phyloP scores from a whole-genome alignment of 495 filamentous ascomycete genomes.

The Amniculicola lignicola region DNA sequence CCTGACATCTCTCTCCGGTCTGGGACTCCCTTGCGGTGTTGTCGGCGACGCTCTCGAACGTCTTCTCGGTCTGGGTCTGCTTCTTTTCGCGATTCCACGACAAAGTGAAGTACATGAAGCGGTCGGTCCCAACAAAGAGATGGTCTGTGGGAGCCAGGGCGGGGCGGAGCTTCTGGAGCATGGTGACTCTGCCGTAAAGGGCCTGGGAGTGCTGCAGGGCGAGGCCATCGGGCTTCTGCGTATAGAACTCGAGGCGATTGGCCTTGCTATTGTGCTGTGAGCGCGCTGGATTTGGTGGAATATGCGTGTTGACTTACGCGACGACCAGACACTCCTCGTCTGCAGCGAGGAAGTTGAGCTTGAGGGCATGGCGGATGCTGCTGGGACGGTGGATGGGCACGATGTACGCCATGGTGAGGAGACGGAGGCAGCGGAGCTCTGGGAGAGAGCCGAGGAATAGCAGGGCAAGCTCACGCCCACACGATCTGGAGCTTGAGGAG shows the following conservation, averaged over 20 bases:
- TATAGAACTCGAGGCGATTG: constrained; percentile 88
- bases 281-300: background rate
- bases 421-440: background rate
- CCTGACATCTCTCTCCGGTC: constrained; percentile 68
- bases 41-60: constrained; percentile 70
- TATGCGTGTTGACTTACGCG: constrained; percentile 58
- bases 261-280: constrained; percentile 64
- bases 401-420: constrained; percentile 76
- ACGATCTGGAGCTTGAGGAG: background rate
- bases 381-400: constrained; percentile 90
- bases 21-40: constrained; percentile 75
- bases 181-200: constrained; percentile 79
- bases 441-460: background rate
- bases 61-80: constrained; percentile 64
- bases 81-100: constrained; percentile 69
- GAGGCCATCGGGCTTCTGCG: constrained; percentile 57
- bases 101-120: constrained; percentile 83
- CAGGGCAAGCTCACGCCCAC: background rate
- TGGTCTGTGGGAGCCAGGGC: constrained; percentile 71
- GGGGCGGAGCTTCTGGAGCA: constrained; percentile 79
- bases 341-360: constrained; percentile 66
- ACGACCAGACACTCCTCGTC: constrained; percentile 80
- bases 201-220: constrained; percentile 59
- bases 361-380: constrained; percentile 83
- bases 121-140: constrained; percentile 88